These are phyloP conservation scores for Plenodomus biglobosus DNA, from an alignment of 2,329 filamentous ascomycete genomes.

Conservation along the genomic window DNA sequence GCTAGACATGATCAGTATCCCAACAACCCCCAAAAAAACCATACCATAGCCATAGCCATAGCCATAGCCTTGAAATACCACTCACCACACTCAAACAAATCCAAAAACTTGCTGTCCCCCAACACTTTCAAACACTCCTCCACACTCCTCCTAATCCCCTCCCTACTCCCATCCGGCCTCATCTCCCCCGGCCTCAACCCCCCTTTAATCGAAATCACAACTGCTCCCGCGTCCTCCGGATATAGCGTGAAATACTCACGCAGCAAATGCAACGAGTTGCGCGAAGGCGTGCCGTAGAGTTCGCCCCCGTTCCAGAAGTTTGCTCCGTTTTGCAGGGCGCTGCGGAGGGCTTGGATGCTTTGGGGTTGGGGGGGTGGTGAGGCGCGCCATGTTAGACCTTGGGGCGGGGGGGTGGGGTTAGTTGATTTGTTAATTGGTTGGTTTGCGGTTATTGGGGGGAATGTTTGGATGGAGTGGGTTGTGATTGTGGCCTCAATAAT, in stretches of 20 bases:
- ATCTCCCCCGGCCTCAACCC: slow-evolving; percentile 42
- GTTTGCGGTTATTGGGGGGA: too few relatives aligned
- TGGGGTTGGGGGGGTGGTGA: slow-evolving; percentile 42
- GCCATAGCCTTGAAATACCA: too few relatives aligned
- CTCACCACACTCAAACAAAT: slow-evolving; percentile 50
- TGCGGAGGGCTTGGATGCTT: slow-evolving; percentile 50
- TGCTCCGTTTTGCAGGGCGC: slow-evolving; percentile 46
- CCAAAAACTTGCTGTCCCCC: slow-evolving; percentile 52
- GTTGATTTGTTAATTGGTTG: too few relatives aligned
- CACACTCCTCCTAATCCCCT: slow-evolving; percentile 48
- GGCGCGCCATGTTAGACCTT: slow-evolving; percentile 51
- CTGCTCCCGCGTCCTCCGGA: slow-evolving; percentile 53
- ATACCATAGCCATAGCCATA: too few relatives aligned
- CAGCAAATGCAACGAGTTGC: slow-evolving; percentile 53
- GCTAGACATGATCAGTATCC: slow-evolving; percentile 11
- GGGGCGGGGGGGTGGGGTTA: slow-evolving; percentile 8
- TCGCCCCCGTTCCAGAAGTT: slow-evolving; percentile 56
- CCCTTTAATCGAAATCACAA: slow-evolving; percentile 57
- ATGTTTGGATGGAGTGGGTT: too few relatives aligned
- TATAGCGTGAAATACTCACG: slow-evolving; percentile 56
- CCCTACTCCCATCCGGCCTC: slow-evolving; percentile 45
- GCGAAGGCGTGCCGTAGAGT: slow-evolving; percentile 50
- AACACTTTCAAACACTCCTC: slow-evolving; percentile 51
- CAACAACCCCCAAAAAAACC: too few relatives aligned
- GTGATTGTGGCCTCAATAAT: too few relatives aligned